These are phyloP conservation scores for Gardenia jasminoides DNA, from an alignment of 257 asterid genomes.

Conservation along the genomic window DNA sequence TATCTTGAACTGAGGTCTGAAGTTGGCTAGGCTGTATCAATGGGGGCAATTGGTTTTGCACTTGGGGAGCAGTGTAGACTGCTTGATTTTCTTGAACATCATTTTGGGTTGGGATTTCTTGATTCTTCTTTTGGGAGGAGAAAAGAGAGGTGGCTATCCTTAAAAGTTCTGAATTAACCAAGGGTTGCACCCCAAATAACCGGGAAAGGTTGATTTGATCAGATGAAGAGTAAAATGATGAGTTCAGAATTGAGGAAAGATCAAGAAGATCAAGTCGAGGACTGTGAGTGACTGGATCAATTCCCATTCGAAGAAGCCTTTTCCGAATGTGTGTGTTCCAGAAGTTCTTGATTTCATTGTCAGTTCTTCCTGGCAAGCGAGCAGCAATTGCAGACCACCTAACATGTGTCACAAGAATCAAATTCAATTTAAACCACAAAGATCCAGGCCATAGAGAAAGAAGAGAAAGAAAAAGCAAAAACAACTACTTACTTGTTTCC, in stretches of 20 bases:
- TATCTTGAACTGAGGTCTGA: constrained; percentile 40
- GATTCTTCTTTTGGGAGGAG: constrained; percentile 37
- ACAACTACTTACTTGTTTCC: constrained; percentile 70
- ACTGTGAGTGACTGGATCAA: constrained; percentile 77
- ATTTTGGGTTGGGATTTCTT: constrained; percentile 28
- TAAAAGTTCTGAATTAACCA: constrained; percentile 55
- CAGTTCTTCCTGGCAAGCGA: constrained; percentile 79
- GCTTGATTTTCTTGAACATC: constrained; percentile 29
- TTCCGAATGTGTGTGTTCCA: constrained; percentile 84
- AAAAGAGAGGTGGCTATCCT: constrained; percentile 51
- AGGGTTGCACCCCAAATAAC: constrained; percentile 45
- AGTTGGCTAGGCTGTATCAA: constrained; percentile 30
- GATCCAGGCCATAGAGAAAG: not conserved
- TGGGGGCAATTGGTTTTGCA: constrained; percentile 30
- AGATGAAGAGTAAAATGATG: constrained; percentile 30
- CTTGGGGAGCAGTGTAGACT: constrained; percentile 5
- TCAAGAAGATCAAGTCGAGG: constrained; percentile 84
- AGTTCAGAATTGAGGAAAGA: constrained; percentile 50
- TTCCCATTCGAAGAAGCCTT: constrained; percentile 78
- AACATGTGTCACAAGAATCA: not conserved
- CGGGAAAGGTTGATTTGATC: constrained; percentile 50
- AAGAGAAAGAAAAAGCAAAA: not conserved
- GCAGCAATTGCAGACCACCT: constrained; percentile 93
- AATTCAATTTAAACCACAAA: not conserved
- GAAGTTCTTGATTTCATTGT: constrained; percentile 77